Conservation (phyloP, 768 basidiomycete genomes). For the Tylopilus vinaceipallidus region DNA sequence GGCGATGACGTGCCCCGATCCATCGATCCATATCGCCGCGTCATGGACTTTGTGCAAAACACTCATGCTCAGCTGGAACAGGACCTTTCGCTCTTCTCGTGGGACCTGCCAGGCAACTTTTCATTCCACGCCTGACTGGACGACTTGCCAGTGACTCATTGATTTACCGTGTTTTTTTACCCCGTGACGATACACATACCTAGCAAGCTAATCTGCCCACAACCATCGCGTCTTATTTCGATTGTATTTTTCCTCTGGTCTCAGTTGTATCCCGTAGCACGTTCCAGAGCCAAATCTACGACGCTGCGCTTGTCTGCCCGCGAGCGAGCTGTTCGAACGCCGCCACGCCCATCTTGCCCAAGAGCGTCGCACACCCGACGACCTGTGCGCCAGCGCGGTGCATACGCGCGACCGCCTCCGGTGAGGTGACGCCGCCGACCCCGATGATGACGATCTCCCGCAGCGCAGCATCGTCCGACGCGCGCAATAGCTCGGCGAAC, state of each 20-base stretch:
- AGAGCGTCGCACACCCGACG: constrained; percentile 60
- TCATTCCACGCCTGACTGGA: constrained; percentile 20
- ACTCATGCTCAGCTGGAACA: constrained; percentile 4
- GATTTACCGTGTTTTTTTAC: constrained; percentile 17
- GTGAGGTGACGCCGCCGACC: constrained; percentile 75
- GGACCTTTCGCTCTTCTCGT: constrained; percentile 22
- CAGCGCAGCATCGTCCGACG: constrained; percentile 40
- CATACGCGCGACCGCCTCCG: constrained; percentile 65
- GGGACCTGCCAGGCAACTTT: constrained; percentile 23
- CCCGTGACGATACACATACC: constrained; percentile 9
- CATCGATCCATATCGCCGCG: constrained; percentile 1
- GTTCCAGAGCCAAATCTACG: constrained; percentile 6
- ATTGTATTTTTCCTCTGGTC: neutral
- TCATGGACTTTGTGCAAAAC: constrained; percentile 11
- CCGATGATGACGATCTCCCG: constrained; percentile 62
- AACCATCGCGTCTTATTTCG: constrained; percentile 4
- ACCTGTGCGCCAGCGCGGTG: constrained; percentile 67
- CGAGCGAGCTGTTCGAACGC: constrained; percentile 48
- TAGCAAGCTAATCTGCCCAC: constrained; percentile 18
- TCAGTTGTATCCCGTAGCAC: constrained; percentile 15
- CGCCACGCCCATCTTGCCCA: constrained; percentile 52
- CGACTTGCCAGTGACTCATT: constrained; percentile 28
- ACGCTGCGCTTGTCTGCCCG: neutral
- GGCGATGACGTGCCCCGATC: too few relatives aligned
- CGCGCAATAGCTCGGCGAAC: constrained; percentile 52